Base-by-base conservation (phyloP, 2,329 filamentous ascomycete species). In the Emmonsiellopsis sp. region DNA sequence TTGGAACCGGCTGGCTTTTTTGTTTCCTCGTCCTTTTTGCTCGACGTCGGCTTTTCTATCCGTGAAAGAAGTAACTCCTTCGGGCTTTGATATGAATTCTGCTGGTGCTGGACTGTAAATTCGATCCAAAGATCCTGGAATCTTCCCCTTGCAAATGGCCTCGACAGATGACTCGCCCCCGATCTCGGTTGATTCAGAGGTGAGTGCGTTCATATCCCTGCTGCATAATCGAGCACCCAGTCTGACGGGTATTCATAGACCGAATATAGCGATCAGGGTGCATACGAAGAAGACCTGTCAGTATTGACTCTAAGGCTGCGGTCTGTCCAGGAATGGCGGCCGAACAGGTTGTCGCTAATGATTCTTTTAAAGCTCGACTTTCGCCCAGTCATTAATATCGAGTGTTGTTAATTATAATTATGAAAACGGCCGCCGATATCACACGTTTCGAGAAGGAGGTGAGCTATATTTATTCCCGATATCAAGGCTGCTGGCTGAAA, bases 371-470 rank as follows among this genome's bases (percentile, higher is more conserved):
- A 49, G 46, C 17, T 49, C 46, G 34, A 39, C 46, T 10, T 49
- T 49, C n/a, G 46, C 36, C 2, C 34, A 31, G 32, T 49, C 46
- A 6, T 49, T 49, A 39, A 36, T 36, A 27, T 49, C 46, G 9
- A 49, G 34, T 39, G 21, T 40, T 31, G 6, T 49, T 36, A 49
- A n/a, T 5, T 11, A 49, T 14, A 49, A 33, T 1, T 49, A 49
- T 49, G 46, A 49, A 40, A 49, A 49, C 32, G 46, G 46, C 27
- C 37, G 46, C 37, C n/a, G 46, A 49, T 49, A 49, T 7, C 46
- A 49, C 39, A 27, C 46, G 3, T 49, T 49, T 39, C 27, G 46
- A 32, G 46, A 49, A 49, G 46, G 46, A 33, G 21, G 46, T 40
- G 31, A 49, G 46, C 21, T 27, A 27, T 27, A 31, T 33, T 14